Evolutionary conservation across 352 stramenopile species (phyloP).

Genomic region (Phytopythium sindhum): DNA sequence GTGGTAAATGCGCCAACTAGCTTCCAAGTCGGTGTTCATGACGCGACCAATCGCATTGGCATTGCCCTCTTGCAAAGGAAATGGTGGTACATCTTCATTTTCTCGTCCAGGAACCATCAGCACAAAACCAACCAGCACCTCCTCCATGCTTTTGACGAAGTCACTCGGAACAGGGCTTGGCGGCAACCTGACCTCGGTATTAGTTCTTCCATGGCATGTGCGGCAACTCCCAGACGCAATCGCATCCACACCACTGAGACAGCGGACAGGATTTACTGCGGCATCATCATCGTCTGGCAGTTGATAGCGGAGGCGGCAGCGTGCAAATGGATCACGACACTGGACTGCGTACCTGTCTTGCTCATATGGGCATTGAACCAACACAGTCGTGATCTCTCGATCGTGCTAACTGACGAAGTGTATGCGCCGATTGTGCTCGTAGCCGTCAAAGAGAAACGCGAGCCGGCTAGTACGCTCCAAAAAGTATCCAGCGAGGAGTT

Average conservation of each 20-base stretch:
- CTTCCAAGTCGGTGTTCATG: constrained; percentile 38
- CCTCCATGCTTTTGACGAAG: neutral
- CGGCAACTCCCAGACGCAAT: too few species aligned
- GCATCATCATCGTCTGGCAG: too few species aligned
- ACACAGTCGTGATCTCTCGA: neutral
- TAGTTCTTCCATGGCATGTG: neutral
- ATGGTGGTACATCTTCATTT: neutral
- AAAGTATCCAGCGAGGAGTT: constrained; percentile 12
- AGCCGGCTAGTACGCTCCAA: constrained; percentile 11
- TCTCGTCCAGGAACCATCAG: neutral
- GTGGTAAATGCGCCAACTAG: constrained; percentile 42
- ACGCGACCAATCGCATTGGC: constrained; percentile 23
- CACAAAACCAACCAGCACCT: neutral
- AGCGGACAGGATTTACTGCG: too few species aligned
- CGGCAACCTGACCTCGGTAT: neutral
- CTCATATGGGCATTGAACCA: too few species aligned
- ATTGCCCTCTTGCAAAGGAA: neutral
- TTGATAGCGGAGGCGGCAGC: too few species aligned
- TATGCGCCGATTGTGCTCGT: too few species aligned
- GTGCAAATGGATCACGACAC: too few species aligned
- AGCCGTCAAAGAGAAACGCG: constrained; percentile 10
- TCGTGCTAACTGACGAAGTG: too few species aligned
- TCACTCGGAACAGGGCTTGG: neutral
- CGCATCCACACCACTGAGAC: too few species aligned
- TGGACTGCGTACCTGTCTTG: too few species aligned